Conservation (phyloP, 768 basidiomycete genomes). For the Xanthoconium stramineum region DNA sequence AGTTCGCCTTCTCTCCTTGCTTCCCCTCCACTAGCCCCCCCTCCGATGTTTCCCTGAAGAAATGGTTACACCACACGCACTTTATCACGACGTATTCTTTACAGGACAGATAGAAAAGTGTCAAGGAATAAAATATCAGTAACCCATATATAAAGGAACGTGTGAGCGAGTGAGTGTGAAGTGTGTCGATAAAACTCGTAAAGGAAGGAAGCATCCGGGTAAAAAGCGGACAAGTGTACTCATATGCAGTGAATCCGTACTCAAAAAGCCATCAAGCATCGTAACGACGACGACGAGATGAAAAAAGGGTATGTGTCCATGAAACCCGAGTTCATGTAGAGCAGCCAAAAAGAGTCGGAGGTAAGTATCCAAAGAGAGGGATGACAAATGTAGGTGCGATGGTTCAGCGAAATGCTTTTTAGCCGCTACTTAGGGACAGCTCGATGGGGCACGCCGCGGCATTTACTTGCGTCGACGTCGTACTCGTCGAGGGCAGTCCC, state of each 20-base stretch:
- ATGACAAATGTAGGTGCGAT: background rate
- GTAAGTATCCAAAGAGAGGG: constrained; percentile 11
- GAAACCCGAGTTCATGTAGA: constrained; percentile 1
- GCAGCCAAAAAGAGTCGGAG: constrained; percentile 1
- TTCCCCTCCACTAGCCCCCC: too few relatives aligned
- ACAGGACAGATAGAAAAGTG: constrained; percentile 1
- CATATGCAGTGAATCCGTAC: background rate
- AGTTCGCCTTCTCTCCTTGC: too few relatives aligned
- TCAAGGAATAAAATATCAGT: constrained; percentile 6
- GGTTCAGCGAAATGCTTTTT: constrained; percentile 10
- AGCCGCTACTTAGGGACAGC: constrained; percentile 51
- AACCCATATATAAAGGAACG: constrained; percentile 10
- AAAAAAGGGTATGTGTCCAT: constrained; percentile 11
- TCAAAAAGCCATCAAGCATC: background rate
- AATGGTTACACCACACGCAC: background rate
- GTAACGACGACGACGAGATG: background rate
- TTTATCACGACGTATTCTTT: constrained; percentile 4
- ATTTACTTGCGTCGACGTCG: constrained; percentile 53
- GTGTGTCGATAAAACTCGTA: background rate
- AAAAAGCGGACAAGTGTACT: background rate
- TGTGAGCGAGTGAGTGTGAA: background rate
- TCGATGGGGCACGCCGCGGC: constrained; percentile 70
- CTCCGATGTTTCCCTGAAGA: too few relatives aligned
- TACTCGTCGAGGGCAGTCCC: constrained; percentile 56
- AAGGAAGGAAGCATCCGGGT: background rate